A percentile compares a stretch with the other conserved stretches of the same genome.
Conservation (phyloP, 2,329 filamentous ascomycete species). For the Mycosphaerella arachidis region DNA sequence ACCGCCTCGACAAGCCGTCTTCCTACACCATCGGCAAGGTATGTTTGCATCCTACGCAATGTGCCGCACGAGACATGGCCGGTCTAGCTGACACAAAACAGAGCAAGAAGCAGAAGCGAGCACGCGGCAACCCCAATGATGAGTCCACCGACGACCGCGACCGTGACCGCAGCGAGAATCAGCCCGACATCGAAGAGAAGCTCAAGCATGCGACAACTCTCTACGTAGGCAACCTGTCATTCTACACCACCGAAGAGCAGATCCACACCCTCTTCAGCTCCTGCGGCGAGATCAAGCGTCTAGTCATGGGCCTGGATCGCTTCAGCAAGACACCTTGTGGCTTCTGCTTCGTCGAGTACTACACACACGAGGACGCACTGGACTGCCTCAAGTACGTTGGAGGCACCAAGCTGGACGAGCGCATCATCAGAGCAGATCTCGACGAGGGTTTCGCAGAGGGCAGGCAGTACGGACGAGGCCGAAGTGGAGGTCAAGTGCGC, state of each 20-base stretch:
- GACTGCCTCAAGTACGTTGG: slow-evolving; percentile 99
- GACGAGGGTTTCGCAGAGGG: slow-evolving; percentile 96
- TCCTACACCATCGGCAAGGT: slow-evolving; percentile 87
- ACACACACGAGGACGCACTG: slow-evolving; percentile 92
- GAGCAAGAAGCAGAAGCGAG: slow-evolving; percentile 65
- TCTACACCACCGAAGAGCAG: slow-evolving; percentile 85
- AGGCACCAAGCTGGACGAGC: slow-evolving; percentile 95
- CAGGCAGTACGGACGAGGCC: slow-evolving; percentile 87
- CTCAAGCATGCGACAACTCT: slow-evolving; percentile 86
- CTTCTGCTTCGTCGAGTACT: slow-evolving; percentile 99
- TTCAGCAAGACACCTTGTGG: slow-evolving; percentile 97
- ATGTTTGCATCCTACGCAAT: slow-evolving; percentile 26
- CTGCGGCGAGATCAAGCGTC: slow-evolving; percentile 93
- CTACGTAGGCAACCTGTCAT: slow-evolving; percentile 92
- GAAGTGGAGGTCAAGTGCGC: slow-evolving; percentile 92
- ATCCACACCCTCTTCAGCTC: slow-evolving; percentile 69
- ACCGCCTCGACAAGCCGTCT: slow-evolving; percentile 88
- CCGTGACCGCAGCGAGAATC: not conserved
- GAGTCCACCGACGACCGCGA: slow-evolving; percentile 46
- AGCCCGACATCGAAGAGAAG: slow-evolving; percentile 66
- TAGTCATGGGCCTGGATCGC: slow-evolving; percentile 95
- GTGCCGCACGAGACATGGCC: too few relatives aligned
- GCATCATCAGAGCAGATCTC: slow-evolving; percentile 89
- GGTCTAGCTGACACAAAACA: slow-evolving; percentile 31
- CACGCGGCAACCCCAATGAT: slow-evolving; percentile 38